Evolutionary conservation across 768 basidiomycete genomes (phyloP), one percentile per base, ranked within the genome.

Genomic region (Hemileccinum rubropunctum): DNA sequence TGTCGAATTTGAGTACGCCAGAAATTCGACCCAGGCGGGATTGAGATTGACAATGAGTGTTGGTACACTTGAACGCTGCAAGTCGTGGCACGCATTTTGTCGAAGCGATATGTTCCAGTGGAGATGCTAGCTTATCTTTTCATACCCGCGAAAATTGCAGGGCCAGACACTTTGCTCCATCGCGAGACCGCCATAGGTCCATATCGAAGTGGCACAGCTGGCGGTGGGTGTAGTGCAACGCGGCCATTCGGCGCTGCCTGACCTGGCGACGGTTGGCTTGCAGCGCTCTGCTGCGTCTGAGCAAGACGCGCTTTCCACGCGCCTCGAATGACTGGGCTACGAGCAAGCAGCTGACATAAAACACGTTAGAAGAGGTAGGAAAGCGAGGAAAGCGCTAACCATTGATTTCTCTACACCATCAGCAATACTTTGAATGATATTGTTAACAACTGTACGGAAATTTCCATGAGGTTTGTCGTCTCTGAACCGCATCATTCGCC

Each of bases 391-490:
- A 30, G 33, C 18, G 73, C 86, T 63, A 60, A 98, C 95, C 57
- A 75, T 75, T 35, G 91, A 83, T 61, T 89, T 88, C 62, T 95
- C 92, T 34, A 98, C 92, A 10, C 97, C 97, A 66, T 98, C 95
- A 38, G 82, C 80, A 54, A 99, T 98, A 58, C 87, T 95, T 58
- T 85, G 77, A 45, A 98, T 82, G 60, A 99, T 92, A 56, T 86
- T 90, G 49, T 90, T 83, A 41, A 98, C 92, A 48, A 93, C 83
- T 27, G 71, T 79, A 52, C 77, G 79, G 67, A 91, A 92, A 67
- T 99, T 99, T 14, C 93, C 97, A 55, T 95, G 71, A 3, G 83
- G 87, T 67, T 99, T 99, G 69, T 99, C 97, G 60, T 95, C 84
- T 59, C 97, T 72, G 65, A 95, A 95, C 40, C 97, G 82, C 83